These are phyloP conservation scores for Calycina marina DNA, from an alignment of 2,329 filamentous ascomycete species.

Conservation along the genomic window DNA sequence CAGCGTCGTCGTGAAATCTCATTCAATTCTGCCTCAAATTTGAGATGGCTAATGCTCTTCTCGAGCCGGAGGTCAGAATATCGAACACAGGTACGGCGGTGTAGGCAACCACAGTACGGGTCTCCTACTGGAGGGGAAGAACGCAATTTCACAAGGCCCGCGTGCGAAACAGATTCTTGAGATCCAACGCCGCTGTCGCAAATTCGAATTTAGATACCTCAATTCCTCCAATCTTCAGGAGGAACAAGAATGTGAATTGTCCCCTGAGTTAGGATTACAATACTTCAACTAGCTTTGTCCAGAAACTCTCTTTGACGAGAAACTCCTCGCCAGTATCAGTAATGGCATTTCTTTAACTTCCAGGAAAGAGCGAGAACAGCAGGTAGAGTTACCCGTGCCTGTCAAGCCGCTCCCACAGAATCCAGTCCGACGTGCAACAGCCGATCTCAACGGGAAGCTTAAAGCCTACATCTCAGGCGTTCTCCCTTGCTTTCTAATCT, in stretches of 20 bases:
- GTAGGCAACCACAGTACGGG: not conserved
- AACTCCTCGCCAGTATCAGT: too few relatives aligned
- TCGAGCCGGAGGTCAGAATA: slow-evolving; percentile 37
- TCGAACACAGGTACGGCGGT: slow-evolving; percentile 35
- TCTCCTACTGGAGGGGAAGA: not conserved
- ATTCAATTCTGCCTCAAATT: not conserved
- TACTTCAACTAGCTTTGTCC: too few relatives aligned
- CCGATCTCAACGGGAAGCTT: slow-evolving; percentile 28
- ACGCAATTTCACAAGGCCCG: not conserved
- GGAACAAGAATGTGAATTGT: slow-evolving; percentile 55
- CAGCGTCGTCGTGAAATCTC: slow-evolving; percentile 20
- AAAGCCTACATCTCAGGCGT: slow-evolving; percentile 19
- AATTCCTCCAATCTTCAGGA: slow-evolving; percentile 33
- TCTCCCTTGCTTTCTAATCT: slow-evolving; percentile 30
- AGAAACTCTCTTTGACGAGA: too few relatives aligned
- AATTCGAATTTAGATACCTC: slow-evolving; percentile 24
- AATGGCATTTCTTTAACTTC: too few relatives aligned
- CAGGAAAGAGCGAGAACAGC: slow-evolving; percentile 41
- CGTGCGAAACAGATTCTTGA: slow-evolving; percentile 1
- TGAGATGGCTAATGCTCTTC: slow-evolving; percentile 30
- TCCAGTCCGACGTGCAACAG: slow-evolving; percentile 25
- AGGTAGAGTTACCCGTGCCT: slow-evolving; percentile 33
- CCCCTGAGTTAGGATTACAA: too few relatives aligned
- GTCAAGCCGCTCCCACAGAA: slow-evolving; percentile 27
- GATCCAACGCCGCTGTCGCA: slow-evolving; percentile 21